These are phyloP conservation scores for Epichloe baconii DNA, from an alignment of 2,329 filamentous ascomycete genomes.

Conservation along the genomic window DNA sequence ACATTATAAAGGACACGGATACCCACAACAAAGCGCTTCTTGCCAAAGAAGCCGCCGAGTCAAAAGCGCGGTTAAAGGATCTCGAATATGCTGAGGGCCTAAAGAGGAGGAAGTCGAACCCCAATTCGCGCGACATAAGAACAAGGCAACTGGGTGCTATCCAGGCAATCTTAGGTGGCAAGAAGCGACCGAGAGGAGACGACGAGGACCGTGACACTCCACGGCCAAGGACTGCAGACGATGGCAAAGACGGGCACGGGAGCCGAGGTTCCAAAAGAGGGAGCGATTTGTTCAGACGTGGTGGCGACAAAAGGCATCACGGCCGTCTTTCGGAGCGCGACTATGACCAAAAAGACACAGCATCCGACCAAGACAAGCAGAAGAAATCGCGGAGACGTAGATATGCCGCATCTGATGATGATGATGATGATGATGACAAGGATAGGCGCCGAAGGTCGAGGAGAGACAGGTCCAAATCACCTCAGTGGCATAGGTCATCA, in stretches of 20 bases:
- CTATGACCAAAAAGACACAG: slow-evolving; percentile 4
- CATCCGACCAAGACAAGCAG: slow-evolving; percentile 5
- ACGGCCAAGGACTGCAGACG: slow-evolving; percentile 9
- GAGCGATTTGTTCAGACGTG: not conserved
- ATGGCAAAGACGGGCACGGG: slow-evolving; percentile 3
- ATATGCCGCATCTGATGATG: not conserved
- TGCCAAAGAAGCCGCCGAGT: slow-evolving; percentile 72
- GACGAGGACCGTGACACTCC: not conserved
- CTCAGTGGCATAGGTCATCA: slow-evolving; percentile 15
- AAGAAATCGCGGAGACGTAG: not conserved
- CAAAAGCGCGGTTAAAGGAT: slow-evolving; percentile 53
- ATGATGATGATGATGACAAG: not conserved
- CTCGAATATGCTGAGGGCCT: slow-evolving; percentile 37
- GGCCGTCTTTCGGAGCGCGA: slow-evolving; percentile 15
- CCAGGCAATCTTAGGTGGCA: slow-evolving; percentile 40
- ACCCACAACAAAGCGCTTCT: slow-evolving; percentile 78
- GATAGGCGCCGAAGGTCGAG: slow-evolving; percentile 7
- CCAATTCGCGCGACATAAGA: slow-evolving; percentile 37
- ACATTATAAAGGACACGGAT: slow-evolving; percentile 80
- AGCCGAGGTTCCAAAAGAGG: not conserved
- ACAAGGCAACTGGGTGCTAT: slow-evolving; percentile 48
- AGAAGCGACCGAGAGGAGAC: slow-evolving; percentile 18
- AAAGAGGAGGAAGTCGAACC: slow-evolving; percentile 30
- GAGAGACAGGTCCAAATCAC: slow-evolving; percentile 13
- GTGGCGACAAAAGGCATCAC: slow-evolving; percentile 7